Percentiles rank a stretch among this genome's conserved stretches.
These are phyloP conservation scores for Coelastrella sp. DNA, from an alignment of 139 green algal species.

Conservation along the genomic window DNA sequence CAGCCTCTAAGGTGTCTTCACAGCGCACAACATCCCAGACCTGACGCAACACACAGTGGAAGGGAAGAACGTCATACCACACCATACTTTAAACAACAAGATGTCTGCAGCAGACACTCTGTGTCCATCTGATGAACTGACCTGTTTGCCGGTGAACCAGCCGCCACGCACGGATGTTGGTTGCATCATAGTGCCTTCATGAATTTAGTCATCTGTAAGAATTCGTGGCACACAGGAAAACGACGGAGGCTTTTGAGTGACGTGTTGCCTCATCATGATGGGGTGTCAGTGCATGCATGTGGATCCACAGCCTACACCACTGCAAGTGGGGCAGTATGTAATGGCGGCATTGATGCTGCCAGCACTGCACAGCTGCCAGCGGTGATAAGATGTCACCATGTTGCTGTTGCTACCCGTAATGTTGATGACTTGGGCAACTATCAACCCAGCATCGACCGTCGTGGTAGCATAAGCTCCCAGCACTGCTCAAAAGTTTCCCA, in stretches of 20 bases:
- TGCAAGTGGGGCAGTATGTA: background rate
- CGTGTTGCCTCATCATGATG: too few relatives aligned
- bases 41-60: background rate
- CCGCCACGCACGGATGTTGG: too few relatives aligned
- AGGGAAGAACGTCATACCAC: background rate
- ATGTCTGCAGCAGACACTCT: too few relatives aligned
- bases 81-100: background rate
- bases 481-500: background rate
- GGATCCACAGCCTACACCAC: background rate
- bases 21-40: constrained; percentile 25
- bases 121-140: too few relatives aligned
- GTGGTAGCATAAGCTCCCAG: constrained; percentile 16
- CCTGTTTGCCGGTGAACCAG: too few relatives aligned
- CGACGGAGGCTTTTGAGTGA: too few relatives aligned
- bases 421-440: constrained; percentile 32
- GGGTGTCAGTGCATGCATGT: background rate
- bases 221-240: too few relatives aligned
- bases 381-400: constrained; percentile 18
- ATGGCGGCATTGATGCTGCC: constrained; percentile 9
- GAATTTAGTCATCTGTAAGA: too few relatives aligned
- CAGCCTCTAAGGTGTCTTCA: constrained; percentile 67
- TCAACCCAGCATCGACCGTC: constrained; percentile 45
- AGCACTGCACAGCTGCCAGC: constrained; percentile 45
- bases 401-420: constrained; percentile 44
- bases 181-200: too few relatives aligned